Conservation (phyloP, 345 rosid species). For the Arabis hirsuta region DNA sequence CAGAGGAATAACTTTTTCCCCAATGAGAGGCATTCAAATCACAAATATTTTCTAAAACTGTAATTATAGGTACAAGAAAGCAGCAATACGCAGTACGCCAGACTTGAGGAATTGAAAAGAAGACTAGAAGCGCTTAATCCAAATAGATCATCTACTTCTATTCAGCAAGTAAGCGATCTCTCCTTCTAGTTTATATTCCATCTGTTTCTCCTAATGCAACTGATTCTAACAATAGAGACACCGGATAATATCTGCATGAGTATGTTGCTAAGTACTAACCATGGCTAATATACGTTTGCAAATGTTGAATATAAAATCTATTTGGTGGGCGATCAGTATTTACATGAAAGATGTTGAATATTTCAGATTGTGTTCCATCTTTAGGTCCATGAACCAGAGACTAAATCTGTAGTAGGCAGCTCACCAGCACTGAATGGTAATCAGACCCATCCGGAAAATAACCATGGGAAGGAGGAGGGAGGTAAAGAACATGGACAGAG, state of each 20-base stretch:
- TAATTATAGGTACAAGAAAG: constrained; percentile 71
- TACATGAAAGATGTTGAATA: constrained; percentile 38
- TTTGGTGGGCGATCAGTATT: constrained; percentile 1
- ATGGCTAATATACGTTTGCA: not conserved
- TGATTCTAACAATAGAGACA: not conserved
- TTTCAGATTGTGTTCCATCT: constrained; percentile 39
- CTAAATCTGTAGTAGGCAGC: constrained; percentile 44
- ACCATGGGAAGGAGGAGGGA: constrained; percentile 43
- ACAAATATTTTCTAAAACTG: constrained; percentile 19
- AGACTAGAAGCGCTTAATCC: constrained; percentile 80
- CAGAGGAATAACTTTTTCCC: not conserved
- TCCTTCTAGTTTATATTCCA: constrained; percentile 11
- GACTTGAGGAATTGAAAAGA: constrained; percentile 83
- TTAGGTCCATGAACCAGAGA: constrained; percentile 51
- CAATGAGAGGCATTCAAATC: constrained; percentile 9
- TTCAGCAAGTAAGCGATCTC: constrained; percentile 53
- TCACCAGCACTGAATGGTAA: constrained; percentile 44
- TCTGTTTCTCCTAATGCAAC: constrained; percentile 22
- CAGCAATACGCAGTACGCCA: constrained; percentile 67
- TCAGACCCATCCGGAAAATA: constrained; percentile 40
- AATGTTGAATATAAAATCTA: constrained; percentile 7
- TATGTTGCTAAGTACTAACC: constrained; percentile 20
- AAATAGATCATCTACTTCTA: constrained; percentile 52
- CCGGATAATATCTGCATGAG: not conserved
- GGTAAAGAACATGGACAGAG: constrained; percentile 50